A percentile compares a stretch with the other conserved stretches of the same genome.
These are phyloP conservation scores for Chamaenerion angustifolium DNA, from an alignment of 345 rosid species.

Conservation along the genomic window DNA sequence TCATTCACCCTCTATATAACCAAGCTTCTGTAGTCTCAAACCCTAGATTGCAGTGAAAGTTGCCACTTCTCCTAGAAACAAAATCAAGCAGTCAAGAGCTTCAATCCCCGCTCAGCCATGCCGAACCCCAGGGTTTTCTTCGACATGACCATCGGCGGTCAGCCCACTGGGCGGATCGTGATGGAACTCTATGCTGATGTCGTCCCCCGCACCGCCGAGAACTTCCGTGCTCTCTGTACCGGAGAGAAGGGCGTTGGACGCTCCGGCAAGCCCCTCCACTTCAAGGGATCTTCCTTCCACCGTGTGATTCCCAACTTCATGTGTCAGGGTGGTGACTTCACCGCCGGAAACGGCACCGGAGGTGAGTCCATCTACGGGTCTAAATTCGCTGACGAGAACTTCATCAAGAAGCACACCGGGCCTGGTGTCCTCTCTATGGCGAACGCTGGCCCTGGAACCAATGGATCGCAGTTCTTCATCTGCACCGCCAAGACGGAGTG, in stretches of 20 bases:
- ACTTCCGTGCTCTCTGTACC: conserved; percentile 33
- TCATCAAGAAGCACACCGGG: conserved; percentile 25
- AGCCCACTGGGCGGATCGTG: conserved; percentile 17
- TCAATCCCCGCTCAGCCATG: neutral
- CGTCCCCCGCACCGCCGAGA: conserved; percentile 29
- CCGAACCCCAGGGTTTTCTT: conserved; percentile 22
- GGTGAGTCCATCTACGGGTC: conserved; percentile 30
- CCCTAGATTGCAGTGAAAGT: neutral
- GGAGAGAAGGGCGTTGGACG: conserved; percentile 26
- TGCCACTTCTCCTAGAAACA: no score
- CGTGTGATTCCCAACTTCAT: conserved; percentile 32
- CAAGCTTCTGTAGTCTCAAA: neutral
- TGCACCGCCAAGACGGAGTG: conserved; percentile 24
- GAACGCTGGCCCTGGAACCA: conserved; percentile 24
- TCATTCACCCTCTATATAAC: neutral
- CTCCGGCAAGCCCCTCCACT: conserved; percentile 31
- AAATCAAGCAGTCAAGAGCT: no score
- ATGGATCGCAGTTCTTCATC: conserved; percentile 26
- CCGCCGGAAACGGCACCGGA: conserved; percentile 30
- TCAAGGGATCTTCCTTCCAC: conserved; percentile 28
- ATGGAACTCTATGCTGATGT: conserved; percentile 24
- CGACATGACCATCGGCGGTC: conserved; percentile 18
- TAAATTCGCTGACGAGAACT: conserved; percentile 33
- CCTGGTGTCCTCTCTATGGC: conserved; percentile 31
- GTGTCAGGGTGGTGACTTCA: conserved; percentile 42